Base-by-base conservation (phyloP, 176 grass and related monocot species). In the Ensete ventricosum region DNA sequence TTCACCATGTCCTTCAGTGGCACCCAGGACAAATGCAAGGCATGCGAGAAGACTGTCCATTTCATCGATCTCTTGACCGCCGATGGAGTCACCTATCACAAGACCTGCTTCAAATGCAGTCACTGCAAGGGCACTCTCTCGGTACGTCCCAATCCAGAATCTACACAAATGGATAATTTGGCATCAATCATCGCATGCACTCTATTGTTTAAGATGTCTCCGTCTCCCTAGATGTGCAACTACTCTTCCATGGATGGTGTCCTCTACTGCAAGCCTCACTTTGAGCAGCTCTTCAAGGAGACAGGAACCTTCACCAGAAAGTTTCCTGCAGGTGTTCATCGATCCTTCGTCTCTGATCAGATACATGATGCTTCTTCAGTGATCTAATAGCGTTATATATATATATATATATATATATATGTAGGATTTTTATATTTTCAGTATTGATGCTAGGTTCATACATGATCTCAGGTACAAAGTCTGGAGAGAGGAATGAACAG, bases 271-370 rank as follows among this genome's bases (percentile, higher is more conserved):
- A 96, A 96, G 83, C 86, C 93, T 70, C 93, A 96, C 74, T 96
- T 96, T 69, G 93, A 96, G 89, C 93, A 96, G 83, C 89, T 96
- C 73, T 96, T 96, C 83, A 96, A 96, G 83, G 93, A 96, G 77
- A 96, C 89, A 5, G 93, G 93, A 69, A 90, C 85, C 54, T 96
- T 96, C 81, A 88, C 85, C 16, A 96, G 90, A 83, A 96, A 96
- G 76, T 96, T 96, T 54, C 77, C 50, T 55, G 22, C 53, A 68
- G 73, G 64, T 67, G 22, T 14, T 12, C 3, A 66, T 66, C 34
- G 34, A 43, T 5, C 4, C 34, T 43, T 43, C 34, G 34, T 43
- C 34, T 43, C 34, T 43, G 34, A 43, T 27, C 34, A 43, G 34
- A 43, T 43, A 43, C 34, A 43, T 43, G 34, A 43, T 43, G 34